Percentiles rank a stretch among this genome's conserved stretches.
Conservation (phyloP, 2,329 filamentous ascomycete genomes). For the Trichophyton equinum region DNA sequence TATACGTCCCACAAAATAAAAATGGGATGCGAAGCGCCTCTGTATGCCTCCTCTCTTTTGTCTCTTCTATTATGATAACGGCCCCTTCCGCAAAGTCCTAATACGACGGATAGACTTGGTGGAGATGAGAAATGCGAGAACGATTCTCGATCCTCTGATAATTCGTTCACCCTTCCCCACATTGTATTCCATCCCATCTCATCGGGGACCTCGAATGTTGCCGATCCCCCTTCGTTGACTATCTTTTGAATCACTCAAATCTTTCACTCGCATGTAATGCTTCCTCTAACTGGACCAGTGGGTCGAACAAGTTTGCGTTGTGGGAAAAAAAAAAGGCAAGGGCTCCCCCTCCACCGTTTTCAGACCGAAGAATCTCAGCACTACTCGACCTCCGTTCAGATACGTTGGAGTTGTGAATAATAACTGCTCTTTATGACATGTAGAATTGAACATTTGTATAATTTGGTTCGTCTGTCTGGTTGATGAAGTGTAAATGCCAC, state of each 20-base stretch:
- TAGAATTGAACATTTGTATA: background rate
- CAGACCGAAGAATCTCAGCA: background rate
- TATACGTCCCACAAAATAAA: background rate
- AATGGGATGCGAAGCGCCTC: background rate
- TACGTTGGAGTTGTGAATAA: background rate
- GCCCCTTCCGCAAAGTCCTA: background rate
- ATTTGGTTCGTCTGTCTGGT: conserved; percentile 2
- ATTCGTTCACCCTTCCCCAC: background rate
- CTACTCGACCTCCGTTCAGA: background rate
- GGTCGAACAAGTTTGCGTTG: background rate
- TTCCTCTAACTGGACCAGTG: background rate
- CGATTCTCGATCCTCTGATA: background rate
- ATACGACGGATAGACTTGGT: background rate
- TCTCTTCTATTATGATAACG: conserved; percentile 1
- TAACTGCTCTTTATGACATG: background rate
- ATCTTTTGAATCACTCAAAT: background rate
- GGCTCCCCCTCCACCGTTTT: background rate
- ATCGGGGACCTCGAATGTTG: background rate
- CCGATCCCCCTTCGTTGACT: background rate
- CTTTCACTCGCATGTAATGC: background rate
- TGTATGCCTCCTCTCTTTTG: background rate
- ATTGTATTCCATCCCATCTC: background rate
- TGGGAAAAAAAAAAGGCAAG: too few relatives aligned
- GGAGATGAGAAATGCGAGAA: conserved; percentile 3
- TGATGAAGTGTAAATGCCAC: conserved; percentile 1